Percentiles rank a stretch among this genome's conserved stretches.
phyloP scores from a whole-genome alignment of 208 protist genomes.

The Trichomonas tenax region DNA sequence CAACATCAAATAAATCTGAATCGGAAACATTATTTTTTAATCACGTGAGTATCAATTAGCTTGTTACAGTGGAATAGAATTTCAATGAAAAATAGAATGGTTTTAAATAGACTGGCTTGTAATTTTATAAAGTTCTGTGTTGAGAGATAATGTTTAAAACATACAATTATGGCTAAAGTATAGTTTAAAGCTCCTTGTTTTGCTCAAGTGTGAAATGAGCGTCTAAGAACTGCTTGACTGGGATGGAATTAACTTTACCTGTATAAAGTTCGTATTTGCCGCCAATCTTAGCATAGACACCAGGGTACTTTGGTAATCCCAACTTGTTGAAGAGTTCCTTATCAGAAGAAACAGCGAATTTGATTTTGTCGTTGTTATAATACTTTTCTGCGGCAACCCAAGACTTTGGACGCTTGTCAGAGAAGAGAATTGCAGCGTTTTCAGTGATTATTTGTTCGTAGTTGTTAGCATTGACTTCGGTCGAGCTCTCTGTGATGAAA shows the following conservation, averaged over 20 bases:
- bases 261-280: background rate
- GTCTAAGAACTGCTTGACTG: background rate
- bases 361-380: background rate
- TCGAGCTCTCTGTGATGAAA: background rate
- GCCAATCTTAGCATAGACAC: background rate
- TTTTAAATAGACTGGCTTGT: too few species aligned
- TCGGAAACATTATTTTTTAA: too few species aligned
- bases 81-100: too few species aligned
- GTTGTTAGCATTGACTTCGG: background rate
- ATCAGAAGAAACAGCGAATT: background rate
- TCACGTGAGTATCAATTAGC: too few species aligned
- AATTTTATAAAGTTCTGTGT: too few species aligned
- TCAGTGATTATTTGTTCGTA: background rate
- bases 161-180: too few species aligned
- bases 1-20: too few species aligned
- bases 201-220: background rate
- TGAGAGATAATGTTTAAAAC: too few species aligned
- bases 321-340: background rate
- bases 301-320: background rate
- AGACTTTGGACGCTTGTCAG: background rate
- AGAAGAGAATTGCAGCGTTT: background rate
- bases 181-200: background rate
- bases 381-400: background rate
- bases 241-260: background rate
- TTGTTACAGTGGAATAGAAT: too few species aligned